Evolutionary conservation across 2,329 filamentous ascomycete genomes (phyloP).

Genomic region (Stemphylium beticola): DNA sequence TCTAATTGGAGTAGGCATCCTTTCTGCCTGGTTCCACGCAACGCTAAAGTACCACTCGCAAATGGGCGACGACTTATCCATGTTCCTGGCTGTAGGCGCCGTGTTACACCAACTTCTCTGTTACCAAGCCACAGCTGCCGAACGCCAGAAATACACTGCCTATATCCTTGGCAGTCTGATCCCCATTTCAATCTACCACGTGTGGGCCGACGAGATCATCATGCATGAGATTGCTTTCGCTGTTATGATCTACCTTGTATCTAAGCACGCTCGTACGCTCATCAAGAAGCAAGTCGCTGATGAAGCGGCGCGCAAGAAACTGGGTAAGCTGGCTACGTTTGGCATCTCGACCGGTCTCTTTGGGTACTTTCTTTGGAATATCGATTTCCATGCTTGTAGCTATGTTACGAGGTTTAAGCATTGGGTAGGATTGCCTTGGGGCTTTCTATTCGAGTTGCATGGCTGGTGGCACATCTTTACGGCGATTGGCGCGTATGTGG

Average conservation of each 20-base stretch:
- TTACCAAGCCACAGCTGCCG: constrained; percentile 39
- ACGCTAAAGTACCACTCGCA: constrained; percentile 56
- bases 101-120: constrained; percentile 60
- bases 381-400: constrained; percentile 62
- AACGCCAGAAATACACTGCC: constrained; percentile 34
- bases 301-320: constrained; percentile 25
- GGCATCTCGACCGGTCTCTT: constrained; percentile 54
- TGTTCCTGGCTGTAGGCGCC: constrained; percentile 61
- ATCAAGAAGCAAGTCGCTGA: constrained; percentile 37
- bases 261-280: constrained; percentile 32
- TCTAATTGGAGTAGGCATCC: constrained; percentile 52
- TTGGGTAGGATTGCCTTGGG: constrained; percentile 60
- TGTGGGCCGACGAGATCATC: constrained; percentile 49
- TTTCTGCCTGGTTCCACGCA: constrained; percentile 52
- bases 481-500: constrained; percentile 58
- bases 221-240: constrained; percentile 50
- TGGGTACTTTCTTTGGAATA: constrained; percentile 62
- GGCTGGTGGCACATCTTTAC: constrained; percentile 71
- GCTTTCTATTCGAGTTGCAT: constrained; percentile 64
- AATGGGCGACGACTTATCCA: constrained; percentile 64
- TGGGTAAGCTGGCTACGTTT: constrained; percentile 36
- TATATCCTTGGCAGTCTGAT: constrained; percentile 39
- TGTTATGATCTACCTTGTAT: constrained; percentile 51
- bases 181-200: constrained; percentile 45
- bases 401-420: constrained; percentile 56